Evolutionary conservation across 2,329 filamentous ascomycete genomes (phyloP), one percentile per base, ranked within the genome.

Genomic region (Colletotrichum lini): DNA sequence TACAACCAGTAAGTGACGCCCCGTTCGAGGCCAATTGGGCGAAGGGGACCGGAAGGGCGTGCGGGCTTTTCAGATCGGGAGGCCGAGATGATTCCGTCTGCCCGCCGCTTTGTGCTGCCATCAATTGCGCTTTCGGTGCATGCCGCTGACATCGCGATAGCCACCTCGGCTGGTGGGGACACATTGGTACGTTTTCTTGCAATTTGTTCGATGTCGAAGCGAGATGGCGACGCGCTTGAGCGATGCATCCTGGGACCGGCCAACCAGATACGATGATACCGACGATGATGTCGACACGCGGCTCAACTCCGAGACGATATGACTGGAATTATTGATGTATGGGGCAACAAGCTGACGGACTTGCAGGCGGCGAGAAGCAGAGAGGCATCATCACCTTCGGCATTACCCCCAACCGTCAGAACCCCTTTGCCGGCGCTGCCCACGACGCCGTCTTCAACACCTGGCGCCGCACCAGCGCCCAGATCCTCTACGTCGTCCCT

Each of bases 381-480:
- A 90, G 87, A 82, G 90, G 90, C 72, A 89, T 92, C 77, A 81
- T 90, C 79, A 84, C 85, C 79, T 98, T 97, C 85, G 89, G 92
- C 76, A 81, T 99, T 76, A 92, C 94, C 77, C 85, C 93, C 76
- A 98, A 99, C 89, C 92, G 93, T 81, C 96, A 98, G 87, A 92
- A 93, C 79, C 93, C 95, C 74, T 88, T 97, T 76, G 94, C 94
- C 74, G 94, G 94, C 78, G 87, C 92, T 72, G 83, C 88, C 75
- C 86, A 96, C 83, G 93, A 92, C 76, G 96, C 95, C 79, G 85
- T 98, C 87, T 98, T 98, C 92, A 99, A 99, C 90, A 92, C 91
- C 78, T 97, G 93, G 89, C 92, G 96, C 83, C 91, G 96, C 79
- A 93, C 93, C 85, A 92, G 91, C 82, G 84, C 88, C 77, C 96